phyloP scores from a whole-genome alignment of 1,284 basidiomycete genomes.

The Microbotryomycetes sp. region DNA sequence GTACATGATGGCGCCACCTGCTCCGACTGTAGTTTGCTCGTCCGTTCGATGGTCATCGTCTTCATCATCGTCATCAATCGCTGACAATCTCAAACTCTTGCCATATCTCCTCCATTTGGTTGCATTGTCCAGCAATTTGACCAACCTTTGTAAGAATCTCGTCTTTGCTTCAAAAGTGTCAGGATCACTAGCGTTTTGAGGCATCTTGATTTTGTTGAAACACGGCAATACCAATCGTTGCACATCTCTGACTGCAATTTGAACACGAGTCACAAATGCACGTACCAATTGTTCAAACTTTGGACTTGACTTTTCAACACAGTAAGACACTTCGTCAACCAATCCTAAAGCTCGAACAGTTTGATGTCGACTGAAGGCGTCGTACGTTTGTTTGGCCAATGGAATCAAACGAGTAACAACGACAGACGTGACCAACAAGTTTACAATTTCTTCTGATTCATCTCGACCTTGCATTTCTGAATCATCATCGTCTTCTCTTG shows the following conservation, averaged over 20 bases:
- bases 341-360: constrained; percentile 63
- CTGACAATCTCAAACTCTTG: constrained; percentile 19
- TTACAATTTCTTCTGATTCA: constrained; percentile 78
- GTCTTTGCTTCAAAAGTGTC: constrained; percentile 63
- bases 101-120: constrained; percentile 68
- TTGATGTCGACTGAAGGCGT: constrained; percentile 69
- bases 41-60: neutral
- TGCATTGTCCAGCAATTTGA: constrained; percentile 68
- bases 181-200: constrained; percentile 61
- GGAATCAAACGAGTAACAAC: constrained; percentile 69
- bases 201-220: constrained; percentile 40
- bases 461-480: constrained; percentile 53
- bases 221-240: constrained; percentile 48
- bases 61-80: neutral
- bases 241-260: constrained; percentile 33
- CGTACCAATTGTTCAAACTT: constrained; percentile 69
- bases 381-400: constrained; percentile 64
- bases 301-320: constrained; percentile 57
- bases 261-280: constrained; percentile 57
- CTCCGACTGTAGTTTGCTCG: constrained; percentile 8
- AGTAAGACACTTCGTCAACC: constrained; percentile 64
- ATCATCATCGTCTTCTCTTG: constrained; percentile 46
- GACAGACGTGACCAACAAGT: constrained; percentile 76
- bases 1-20: constrained; percentile 39
- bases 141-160: constrained; percentile 60